Percentiles rank a stretch among this genome's conserved stretches.
Conservation (phyloP, 2,329 filamentous ascomycete species). For the Arachnomyces sp. region DNA sequence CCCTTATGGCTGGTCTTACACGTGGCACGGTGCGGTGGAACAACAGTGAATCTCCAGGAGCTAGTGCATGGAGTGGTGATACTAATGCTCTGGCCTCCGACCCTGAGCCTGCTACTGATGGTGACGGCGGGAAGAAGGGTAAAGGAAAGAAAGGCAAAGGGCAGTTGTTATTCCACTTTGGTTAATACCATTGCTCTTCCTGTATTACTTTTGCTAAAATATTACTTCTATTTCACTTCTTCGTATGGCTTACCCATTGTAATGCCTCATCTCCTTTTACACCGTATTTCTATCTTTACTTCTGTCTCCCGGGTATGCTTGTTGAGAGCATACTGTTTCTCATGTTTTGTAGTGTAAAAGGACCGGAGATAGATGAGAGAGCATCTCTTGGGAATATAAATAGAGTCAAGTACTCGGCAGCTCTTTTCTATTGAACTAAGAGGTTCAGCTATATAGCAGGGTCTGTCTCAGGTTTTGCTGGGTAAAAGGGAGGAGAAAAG, state of each 20-base stretch:
- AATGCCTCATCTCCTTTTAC: conserved; percentile 4
- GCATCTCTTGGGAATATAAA: too few species aligned
- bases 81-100: conserved; percentile 15
- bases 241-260: background rate
- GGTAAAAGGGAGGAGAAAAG: too few species aligned
- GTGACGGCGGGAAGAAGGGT: conserved; percentile 14
- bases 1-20: conserved; percentile 43
- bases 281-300: conserved; percentile 10
- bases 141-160: conserved; percentile 27
- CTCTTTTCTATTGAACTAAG: too few species aligned
- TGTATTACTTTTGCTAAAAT: background rate
- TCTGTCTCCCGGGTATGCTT: too few species aligned
- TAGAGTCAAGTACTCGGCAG: too few species aligned
- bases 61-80: conserved; percentile 31
- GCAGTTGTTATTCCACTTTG: conserved; percentile 34
- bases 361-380: too few species aligned
- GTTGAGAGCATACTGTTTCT: too few species aligned
- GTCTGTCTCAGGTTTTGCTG: too few species aligned
- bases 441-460: too few species aligned
- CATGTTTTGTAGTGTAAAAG: too few species aligned
- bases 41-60: conserved; percentile 21
- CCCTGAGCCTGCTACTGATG: conserved; percentile 7
- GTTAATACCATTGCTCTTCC: conserved; percentile 13
- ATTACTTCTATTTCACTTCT: background rate
- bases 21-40: conserved; percentile 41